Evolutionary conservation across 768 basidiomycete species (phyloP), one percentile per base, ranked within the genome.

Genomic region (Kwoniella dendrophila): DNA sequence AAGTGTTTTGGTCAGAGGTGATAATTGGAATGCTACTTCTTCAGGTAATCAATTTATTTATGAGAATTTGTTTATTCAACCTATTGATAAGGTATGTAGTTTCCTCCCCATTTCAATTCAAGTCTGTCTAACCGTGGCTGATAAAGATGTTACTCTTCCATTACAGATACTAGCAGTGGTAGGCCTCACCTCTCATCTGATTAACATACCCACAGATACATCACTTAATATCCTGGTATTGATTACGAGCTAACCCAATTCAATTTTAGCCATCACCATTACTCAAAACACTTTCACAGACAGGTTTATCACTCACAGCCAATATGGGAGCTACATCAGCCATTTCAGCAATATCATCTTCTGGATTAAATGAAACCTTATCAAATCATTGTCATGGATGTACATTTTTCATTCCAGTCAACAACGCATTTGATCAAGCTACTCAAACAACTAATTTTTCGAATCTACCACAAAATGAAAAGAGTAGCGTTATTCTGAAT

Each of bases 351-450:
- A 49, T 69, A 44, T 36, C 59, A 14, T 33, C 14, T 22, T 18
- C 62, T 1, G 43, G 52, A 4, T 41, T 64, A 18, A 56, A 59
- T 33, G 60, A 60, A 33, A 56, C 62, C 40, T 29, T 69, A 10
- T 30, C 51, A 10, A 7, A 29, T 18, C 6, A 30, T 22, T 72
- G 67, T 51, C 38, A 59, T 29, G 71, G 71, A 10, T 69, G 67
- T 34, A 72, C 71, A 10, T 64, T 67, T 51, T 69, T 72, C 56
- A 56, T 72, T 8, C 71, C 71, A 10, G 58, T 62, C 43, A 58
- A 70, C 30, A 24, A 40, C 3, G 69, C 67, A 30, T 40, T 70
- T 20, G 59, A 56, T 24, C 26, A 41, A 6, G 48, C 48, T 29
- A 38, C 36, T 29, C 16, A 20, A 18, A 45, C 11, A 18, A 16